These are phyloP conservation scores for Arthrinium phaeospermum DNA, from an alignment of 2,329 filamentous ascomycete genomes.

Conservation along the genomic window DNA sequence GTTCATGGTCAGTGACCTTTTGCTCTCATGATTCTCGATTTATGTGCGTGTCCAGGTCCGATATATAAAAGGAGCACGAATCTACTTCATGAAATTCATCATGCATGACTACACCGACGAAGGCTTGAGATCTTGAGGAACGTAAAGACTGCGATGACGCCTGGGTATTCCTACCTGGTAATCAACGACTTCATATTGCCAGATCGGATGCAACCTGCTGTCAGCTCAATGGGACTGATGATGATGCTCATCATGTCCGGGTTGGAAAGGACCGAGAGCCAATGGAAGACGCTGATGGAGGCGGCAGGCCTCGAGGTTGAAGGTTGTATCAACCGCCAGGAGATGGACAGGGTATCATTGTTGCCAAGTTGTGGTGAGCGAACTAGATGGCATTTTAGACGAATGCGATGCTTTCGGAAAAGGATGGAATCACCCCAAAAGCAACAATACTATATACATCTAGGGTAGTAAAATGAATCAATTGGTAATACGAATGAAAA, in stretches of 20 bases:
- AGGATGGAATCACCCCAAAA: neutral
- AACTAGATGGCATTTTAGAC: neutral
- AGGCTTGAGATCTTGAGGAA: constrained; percentile 27
- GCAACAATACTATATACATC: no score
- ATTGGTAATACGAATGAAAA: no score
- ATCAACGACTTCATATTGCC: constrained; percentile 38
- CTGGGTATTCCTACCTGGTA: constrained; percentile 39
- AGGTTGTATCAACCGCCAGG: constrained; percentile 3
- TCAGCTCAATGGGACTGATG: constrained; percentile 30
- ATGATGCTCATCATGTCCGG: constrained; percentile 30
- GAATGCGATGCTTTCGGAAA: neutral
- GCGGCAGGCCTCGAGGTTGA: constrained; percentile 25
- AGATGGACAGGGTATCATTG: constrained; percentile 9
- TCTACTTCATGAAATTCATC: constrained; percentile 34
- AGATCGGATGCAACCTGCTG: constrained; percentile 22
- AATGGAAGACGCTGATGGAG: constrained; percentile 29
- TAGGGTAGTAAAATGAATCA: no score
- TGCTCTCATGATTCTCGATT: neutral
- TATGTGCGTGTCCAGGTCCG: neutral
- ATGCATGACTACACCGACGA: constrained; percentile 35
- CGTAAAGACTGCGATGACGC: constrained; percentile 27
- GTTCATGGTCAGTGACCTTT: constrained; percentile 26
- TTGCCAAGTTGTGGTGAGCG: neutral
- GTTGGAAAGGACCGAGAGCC: constrained; percentile 28
- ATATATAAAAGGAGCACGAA: constrained; percentile 27